Evolutionary conservation across 441 rosid genomes (phyloP), one percentile per base, ranked within the genome.

Genomic region (Erodium trifolium): DNA sequence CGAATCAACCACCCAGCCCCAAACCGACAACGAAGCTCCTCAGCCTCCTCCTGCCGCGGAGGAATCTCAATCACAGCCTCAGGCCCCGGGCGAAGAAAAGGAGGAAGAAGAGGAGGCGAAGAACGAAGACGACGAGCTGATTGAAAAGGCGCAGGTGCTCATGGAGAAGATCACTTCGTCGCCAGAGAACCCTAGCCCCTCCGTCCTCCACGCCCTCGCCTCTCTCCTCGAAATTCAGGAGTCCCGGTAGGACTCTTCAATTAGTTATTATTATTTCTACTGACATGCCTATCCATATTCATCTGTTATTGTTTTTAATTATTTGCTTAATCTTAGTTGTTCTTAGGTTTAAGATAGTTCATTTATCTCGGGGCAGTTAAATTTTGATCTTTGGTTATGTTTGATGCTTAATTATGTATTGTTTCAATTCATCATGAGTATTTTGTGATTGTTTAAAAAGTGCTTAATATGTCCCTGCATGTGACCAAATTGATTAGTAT

Each of bases 141-240:
- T 84, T 71, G 91, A 70, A 5, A 87, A 87, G 82, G 96, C 98
- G 19, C 94, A 90, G 80, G 79, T 70, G 66, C 83, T 86, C 43
- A 95, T 95, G 86, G 99, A 95, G 11, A 89, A 73, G 11, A 83
- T 90, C 79, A 95, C 93, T 70, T 74, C 89, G 49, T 77, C 77
- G 47, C 84, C 89, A 6, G 91, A 92, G 71, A 92, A 79, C 81
- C 99, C 99, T 81, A 92, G 78, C 71, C 86, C 97, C 71, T 66
- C 76, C 8, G 71, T 83, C 10, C 93, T 94, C 23, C 98, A 90
- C 68, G 90, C 94, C 9, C 94, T 94, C 34, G 76, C 96, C 5
- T 84, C 89, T 49, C 85, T 94, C 64, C 88, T 92, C 3, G 96
- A 92, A 78, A 75, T 84, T 17, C 91, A 92, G 70, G 99, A 90